Evolutionary conservation across 2,329 filamentous ascomycete species (phyloP).

Genomic region (Chaetomium sp.): DNA sequence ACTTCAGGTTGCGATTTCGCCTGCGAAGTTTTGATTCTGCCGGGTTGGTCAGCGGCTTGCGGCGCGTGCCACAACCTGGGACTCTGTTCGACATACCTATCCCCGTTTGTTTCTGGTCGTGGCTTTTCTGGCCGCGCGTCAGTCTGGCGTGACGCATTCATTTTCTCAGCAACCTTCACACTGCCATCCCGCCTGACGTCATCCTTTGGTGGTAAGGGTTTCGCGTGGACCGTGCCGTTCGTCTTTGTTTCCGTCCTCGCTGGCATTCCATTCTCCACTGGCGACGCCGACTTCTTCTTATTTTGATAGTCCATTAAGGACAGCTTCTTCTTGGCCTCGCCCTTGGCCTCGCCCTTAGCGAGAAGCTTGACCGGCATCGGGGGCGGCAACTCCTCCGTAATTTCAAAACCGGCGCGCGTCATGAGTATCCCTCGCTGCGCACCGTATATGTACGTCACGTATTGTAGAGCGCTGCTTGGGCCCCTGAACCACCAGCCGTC

Average conservation of each 20-base stretch:
- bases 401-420: slow-evolving; percentile 60
- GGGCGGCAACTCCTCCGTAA: slow-evolving; percentile 53
- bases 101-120: slow-evolving; percentile 38
- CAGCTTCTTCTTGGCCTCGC: slow-evolving; percentile 56
- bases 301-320: slow-evolving; percentile 63
- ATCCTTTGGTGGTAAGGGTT: slow-evolving; percentile 26
- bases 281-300: slow-evolving; percentile 46
- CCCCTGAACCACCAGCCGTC: slow-evolving; percentile 47
- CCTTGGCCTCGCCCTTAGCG: slow-evolving; percentile 44
- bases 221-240: slow-evolving; percentile 28
- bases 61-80: not conserved
- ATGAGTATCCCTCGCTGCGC: slow-evolving; percentile 60
- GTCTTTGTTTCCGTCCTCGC: slow-evolving; percentile 32
- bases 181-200: slow-evolving; percentile 28
- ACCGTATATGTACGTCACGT: slow-evolving; percentile 59
- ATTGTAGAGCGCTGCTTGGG: slow-evolving; percentile 52
- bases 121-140: slow-evolving; percentile 40
- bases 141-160: slow-evolving; percentile 25
- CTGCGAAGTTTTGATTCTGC: slow-evolving; percentile 37
- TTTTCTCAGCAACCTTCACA: slow-evolving; percentile 30
- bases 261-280: slow-evolving; percentile 37
- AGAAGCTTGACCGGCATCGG: slow-evolving; percentile 43
- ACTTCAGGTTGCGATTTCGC: slow-evolving; percentile 45
- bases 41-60: slow-evolving; percentile 28
- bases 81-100: slow-evolving; percentile 37